These are phyloP conservation scores for Suhomyces terraborum DNA, from an alignment of 1,139 yeast species.

Conservation along the genomic window DNA sequence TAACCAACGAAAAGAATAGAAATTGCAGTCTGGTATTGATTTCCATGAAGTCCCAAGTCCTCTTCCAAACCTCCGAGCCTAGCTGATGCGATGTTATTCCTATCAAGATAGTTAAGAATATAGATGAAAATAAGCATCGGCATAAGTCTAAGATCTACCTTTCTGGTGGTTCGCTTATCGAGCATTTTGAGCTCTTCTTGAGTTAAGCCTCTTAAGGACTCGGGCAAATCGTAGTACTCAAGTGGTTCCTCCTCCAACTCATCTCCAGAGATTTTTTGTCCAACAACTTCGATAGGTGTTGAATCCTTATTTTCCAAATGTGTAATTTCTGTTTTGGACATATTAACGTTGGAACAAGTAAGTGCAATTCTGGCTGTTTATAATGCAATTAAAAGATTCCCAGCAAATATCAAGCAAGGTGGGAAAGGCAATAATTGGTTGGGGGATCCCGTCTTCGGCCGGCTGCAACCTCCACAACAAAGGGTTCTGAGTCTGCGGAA, in stretches of 20 bases:
- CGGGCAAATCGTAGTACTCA: constrained; percentile 27
- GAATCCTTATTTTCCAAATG: constrained; percentile 5
- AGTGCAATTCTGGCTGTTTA: neutral
- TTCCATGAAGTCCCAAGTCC: constrained; percentile 50
- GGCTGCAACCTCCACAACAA: neutral
- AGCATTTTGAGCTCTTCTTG: constrained; percentile 39
- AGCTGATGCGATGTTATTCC: constrained; percentile 64
- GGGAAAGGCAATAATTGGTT: neutral
- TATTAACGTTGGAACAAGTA: neutral
- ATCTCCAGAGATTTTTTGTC: constrained; percentile 6
- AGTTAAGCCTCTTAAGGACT: constrained; percentile 33
- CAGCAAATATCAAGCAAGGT: neutral
- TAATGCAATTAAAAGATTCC: neutral
- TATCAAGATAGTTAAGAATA: constrained; percentile 56
- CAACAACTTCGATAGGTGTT: constrained; percentile 5
- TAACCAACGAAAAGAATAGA: constrained; percentile 64
- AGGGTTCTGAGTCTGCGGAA: neutral
- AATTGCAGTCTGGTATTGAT: constrained; percentile 56
- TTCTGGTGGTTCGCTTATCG: constrained; percentile 45
- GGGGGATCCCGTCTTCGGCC: neutral
- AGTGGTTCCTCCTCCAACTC: constrained; percentile 5
- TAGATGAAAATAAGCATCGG: constrained; percentile 58
- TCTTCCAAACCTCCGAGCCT: constrained; percentile 57
- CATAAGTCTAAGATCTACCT: constrained; percentile 54
- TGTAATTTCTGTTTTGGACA: constrained; percentile 2